A percentile compares a stretch with the other conserved stretches of the same genome.
Conservation (phyloP, 2,329 filamentous ascomycete species). For the Chalaropsis ovoidea region DNA sequence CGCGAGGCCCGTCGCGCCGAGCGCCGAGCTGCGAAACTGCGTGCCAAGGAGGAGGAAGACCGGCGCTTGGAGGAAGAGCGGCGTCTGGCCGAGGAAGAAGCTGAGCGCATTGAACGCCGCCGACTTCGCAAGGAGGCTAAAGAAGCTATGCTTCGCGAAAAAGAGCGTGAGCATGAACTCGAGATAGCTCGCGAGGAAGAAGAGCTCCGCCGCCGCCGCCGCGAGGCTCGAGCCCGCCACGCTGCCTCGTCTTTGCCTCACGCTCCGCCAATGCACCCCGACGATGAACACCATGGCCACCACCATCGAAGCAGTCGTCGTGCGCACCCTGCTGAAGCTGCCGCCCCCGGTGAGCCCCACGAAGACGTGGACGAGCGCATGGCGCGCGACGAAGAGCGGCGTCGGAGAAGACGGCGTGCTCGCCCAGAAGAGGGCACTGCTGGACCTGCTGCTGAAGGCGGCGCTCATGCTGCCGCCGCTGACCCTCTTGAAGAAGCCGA, state of each 20-base stretch:
- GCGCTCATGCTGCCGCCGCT: conserved; percentile 27
- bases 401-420: conserved; percentile 26
- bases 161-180: conserved; percentile 42
- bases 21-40: conserved; percentile 7
- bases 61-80: conserved; percentile 37
- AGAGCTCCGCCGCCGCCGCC: conserved; percentile 44
- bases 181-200: conserved; percentile 41
- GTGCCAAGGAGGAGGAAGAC: conserved; percentile 28
- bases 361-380: conserved; percentile 5
- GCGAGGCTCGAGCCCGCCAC: conserved; percentile 40
- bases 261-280: conserved; percentile 28
- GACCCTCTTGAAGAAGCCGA: conserved; percentile 33
- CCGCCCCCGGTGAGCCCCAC: conserved; percentile 27
- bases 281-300: conserved; percentile 38
- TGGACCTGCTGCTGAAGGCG: conserved; percentile 39
- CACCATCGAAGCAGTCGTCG: conserved; percentile 34
- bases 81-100: conserved; percentile 44
- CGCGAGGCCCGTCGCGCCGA: conserved; percentile 9
- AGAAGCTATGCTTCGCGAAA: conserved; percentile 38
- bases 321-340: not conserved
- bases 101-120: conserved; percentile 42
- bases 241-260: conserved; percentile 26
- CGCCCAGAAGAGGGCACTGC: conserved; percentile 33
- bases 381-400: conserved; percentile 13
- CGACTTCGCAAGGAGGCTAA: conserved; percentile 41